Evolutionary conservation across 352 stramenopile genomes (phyloP).

Genomic region (Aphanomyces euteiches): DNA sequence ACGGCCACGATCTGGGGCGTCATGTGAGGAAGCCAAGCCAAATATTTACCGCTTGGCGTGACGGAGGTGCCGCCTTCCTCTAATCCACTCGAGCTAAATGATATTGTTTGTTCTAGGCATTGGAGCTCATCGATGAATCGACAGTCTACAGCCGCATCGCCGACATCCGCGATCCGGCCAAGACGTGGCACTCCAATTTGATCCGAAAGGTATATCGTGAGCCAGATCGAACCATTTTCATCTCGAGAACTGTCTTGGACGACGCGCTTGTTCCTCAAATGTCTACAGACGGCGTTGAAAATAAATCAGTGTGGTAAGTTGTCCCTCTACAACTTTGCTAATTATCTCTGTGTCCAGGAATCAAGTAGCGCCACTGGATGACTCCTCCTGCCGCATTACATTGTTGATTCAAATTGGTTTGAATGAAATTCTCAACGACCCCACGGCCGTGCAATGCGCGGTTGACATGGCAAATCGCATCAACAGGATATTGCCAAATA

Average conservation of each 20-base stretch:
- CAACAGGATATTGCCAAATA: no score
- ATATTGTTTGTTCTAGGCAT: background rate
- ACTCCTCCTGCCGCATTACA: no score
- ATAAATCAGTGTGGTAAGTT: slow-evolving; percentile 2
- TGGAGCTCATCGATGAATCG: slow-evolving; percentile 2
- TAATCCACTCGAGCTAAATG: no score
- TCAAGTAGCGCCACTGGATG: no score
- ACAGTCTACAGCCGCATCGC: background rate
- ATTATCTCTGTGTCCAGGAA: no score
- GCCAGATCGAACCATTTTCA: background rate
- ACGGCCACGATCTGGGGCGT: background rate
- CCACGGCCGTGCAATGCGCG: no score
- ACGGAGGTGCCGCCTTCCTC: no score
- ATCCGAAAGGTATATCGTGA: slow-evolving; percentile 1
- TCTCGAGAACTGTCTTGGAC: background rate
- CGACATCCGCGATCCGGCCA: no score
- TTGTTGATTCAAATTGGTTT: no score
- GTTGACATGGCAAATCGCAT: no score
- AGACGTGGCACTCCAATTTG: background rate
- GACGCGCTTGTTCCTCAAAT: slow-evolving; percentile 5
- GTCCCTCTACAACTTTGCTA: background rate
- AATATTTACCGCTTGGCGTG: background rate
- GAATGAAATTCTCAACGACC: no score
- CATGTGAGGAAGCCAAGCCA: background rate
- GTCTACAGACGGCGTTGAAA: background rate